Conservation (phyloP, 139 green algal species). For the Micromonas commoda region DNA sequence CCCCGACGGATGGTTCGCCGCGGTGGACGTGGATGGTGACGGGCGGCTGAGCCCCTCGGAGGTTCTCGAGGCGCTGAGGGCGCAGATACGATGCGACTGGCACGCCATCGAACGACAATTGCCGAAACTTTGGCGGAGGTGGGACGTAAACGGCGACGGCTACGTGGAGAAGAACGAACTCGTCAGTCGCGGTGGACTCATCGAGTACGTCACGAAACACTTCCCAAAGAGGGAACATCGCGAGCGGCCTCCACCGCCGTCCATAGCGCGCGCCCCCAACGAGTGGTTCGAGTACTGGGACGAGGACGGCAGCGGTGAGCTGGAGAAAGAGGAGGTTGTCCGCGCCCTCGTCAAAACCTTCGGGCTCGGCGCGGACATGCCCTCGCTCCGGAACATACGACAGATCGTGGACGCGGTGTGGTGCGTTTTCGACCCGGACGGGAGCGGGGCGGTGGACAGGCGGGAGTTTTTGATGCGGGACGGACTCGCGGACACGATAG, state of each 20-base stretch:
- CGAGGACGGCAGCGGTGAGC: background rate
- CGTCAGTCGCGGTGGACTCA: background rate
- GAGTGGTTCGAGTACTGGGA: constrained; percentile 22
- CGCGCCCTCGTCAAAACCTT: constrained; percentile 17
- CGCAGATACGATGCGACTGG: constrained; percentile 16
- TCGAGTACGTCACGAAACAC: background rate
- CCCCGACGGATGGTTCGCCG: constrained; percentile 1
- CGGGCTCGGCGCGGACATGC: background rate
- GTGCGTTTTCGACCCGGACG: constrained; percentile 14
- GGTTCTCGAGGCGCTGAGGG: background rate
- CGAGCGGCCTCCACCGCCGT: background rate
- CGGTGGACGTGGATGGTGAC: background rate
- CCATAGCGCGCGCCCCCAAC: background rate
- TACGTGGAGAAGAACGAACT: background rate
- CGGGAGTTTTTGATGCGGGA: constrained; percentile 7
- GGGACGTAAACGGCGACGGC: background rate
- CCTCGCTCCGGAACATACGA: background rate
- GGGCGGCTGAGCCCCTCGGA: background rate
- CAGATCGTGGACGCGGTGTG: background rate
- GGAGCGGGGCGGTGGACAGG: background rate
- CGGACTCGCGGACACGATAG: constrained; percentile 4
- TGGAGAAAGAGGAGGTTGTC: constrained; percentile 13
- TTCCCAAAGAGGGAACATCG: background rate
- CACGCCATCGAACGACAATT: background rate
- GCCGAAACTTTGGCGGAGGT: background rate